Percentiles rank a stretch among this genome's conserved stretches.
Conservation (phyloP, 331 rosid genomes). For the Quercus phellos region DNA sequence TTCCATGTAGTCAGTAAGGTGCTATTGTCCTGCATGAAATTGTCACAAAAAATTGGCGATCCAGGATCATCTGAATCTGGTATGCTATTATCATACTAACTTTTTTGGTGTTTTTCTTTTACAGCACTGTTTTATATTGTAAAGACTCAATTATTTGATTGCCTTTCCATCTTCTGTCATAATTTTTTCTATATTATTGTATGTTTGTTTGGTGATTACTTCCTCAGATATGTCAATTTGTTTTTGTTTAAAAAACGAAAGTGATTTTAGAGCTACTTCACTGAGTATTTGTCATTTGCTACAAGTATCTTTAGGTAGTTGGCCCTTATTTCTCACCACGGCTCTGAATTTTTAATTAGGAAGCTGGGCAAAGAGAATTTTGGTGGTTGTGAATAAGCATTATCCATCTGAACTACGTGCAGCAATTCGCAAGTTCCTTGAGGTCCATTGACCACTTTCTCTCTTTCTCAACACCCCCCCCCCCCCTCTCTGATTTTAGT, state of each 20-base stretch:
- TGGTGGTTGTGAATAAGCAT: conserved; percentile 45
- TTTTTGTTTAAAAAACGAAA: neutral
- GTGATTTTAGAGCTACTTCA: neutral
- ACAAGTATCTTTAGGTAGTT: neutral
- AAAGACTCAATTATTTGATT: neutral
- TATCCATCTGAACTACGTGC: conserved; percentile 77
- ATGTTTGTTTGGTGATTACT: neutral
- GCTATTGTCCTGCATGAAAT: conserved; percentile 57
- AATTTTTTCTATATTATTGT: neutral
- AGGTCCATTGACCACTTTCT: conserved; percentile 35
- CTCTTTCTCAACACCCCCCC: neutral
- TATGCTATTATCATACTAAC: conserved; percentile 12
- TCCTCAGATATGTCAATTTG: neutral
- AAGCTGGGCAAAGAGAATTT: conserved; percentile 62
- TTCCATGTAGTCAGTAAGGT: conserved; percentile 53
- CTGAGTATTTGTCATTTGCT: neutral
- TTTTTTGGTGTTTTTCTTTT: neutral
- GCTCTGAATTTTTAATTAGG: conserved; percentile 43
- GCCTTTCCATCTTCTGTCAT: neutral
- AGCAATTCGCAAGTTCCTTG: conserved; percentile 66
- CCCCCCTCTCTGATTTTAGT: neutral
- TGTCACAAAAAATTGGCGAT: conserved; percentile 37
- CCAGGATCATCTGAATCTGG: conserved; percentile 52
- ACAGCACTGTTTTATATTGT: neutral
- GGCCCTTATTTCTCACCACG: conserved; percentile 21